These are phyloP conservation scores for Wickerhamiella kazuoi DNA, from an alignment of 805 yeast genomes.

Conservation along the genomic window DNA sequence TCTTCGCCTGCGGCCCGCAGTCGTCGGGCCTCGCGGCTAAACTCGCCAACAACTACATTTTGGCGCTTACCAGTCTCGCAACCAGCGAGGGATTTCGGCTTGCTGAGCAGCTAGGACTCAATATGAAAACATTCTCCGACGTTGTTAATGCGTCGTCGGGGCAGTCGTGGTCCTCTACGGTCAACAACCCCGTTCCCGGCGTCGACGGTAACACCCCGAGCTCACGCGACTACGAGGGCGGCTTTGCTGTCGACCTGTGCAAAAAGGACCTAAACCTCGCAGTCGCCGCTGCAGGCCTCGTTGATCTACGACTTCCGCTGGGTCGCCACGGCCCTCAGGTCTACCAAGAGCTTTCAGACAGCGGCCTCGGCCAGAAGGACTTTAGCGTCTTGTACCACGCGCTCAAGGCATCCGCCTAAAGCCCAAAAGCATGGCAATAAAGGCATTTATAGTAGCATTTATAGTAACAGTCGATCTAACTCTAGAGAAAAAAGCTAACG, in stretches of 20 bases:
- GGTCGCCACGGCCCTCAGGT: slow-evolving; percentile 14
- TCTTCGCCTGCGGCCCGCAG: slow-evolving; percentile 34
- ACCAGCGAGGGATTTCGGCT: slow-evolving; percentile 38
- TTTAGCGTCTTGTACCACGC: slow-evolving; percentile 5
- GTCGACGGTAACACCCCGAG: slow-evolving; percentile 31
- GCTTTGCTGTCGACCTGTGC: slow-evolving; percentile 24
- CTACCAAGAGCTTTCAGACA: slow-evolving; percentile 11
- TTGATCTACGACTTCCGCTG: slow-evolving; percentile 12
- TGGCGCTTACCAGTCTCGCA: slow-evolving; percentile 37
- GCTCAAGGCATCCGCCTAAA: no score
- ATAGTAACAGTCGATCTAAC: no score
- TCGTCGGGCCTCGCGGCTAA: slow-evolving; percentile 40
- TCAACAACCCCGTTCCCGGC: slow-evolving; percentile 36
- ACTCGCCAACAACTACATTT: slow-evolving; percentile 34
- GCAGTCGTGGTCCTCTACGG: slow-evolving; percentile 36
- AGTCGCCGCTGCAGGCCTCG: slow-evolving; percentile 15
- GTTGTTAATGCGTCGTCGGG: slow-evolving; percentile 36
- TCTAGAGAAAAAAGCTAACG: no score
- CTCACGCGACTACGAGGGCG: slow-evolving; percentile 29
- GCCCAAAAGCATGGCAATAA: no score
- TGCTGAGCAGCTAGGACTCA: slow-evolving; percentile 32
- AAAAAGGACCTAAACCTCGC: slow-evolving; percentile 27
- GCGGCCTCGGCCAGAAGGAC: slow-evolving; percentile 4
- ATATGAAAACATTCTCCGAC: slow-evolving; percentile 30
- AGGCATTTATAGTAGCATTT: no score